Conservation (phyloP, 805 yeast species). For the Nakazawaea ambrosiae region DNA sequence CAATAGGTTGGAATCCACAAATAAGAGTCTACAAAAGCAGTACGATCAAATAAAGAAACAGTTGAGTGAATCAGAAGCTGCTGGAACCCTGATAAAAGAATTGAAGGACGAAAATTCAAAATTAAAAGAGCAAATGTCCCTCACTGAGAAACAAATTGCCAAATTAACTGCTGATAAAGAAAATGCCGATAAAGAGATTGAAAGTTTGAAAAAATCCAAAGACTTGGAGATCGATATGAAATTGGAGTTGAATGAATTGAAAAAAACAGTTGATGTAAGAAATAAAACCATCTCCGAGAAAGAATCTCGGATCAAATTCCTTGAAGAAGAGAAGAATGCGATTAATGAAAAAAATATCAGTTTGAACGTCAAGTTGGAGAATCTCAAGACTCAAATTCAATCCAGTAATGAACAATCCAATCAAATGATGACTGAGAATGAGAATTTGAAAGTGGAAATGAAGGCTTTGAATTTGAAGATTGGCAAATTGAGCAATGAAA, state of each 20-base stretch:
- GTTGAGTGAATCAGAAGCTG: conserved; percentile 12
- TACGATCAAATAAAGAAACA: conserved; percentile 19
- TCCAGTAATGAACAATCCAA: conserved; percentile 30
- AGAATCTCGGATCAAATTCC: conserved; percentile 26
- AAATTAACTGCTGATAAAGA: too few relatives aligned
- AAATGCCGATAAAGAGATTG: conserved; percentile 25
- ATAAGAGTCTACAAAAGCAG: conserved; percentile 28
- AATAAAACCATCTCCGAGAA: conserved; percentile 33
- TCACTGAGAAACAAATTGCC: conserved; percentile 29
- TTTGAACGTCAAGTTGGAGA: conserved; percentile 33
- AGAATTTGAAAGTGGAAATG: conserved; percentile 24
- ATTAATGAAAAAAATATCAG: conserved; percentile 31
- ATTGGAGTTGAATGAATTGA: conserved; percentile 39
- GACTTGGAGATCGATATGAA: conserved; percentile 38
- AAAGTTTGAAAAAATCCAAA: conserved; percentile 29
- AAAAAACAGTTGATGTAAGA: conserved; percentile 36
- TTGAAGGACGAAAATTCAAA: conserved; percentile 22
- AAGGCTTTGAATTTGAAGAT: conserved; percentile 29
- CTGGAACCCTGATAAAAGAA: conserved; percentile 14
- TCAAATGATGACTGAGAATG: conserved; percentile 35
- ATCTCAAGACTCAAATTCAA: conserved; percentile 29
- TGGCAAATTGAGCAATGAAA: conserved; percentile 34
- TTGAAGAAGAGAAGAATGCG: conserved; percentile 32
- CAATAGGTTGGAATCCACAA: conserved; percentile 21
- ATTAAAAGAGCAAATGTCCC: too few relatives aligned